Evolutionary conservation across 106 monocot species (phyloP).

Genomic region (Agapanthus africanus): DNA sequence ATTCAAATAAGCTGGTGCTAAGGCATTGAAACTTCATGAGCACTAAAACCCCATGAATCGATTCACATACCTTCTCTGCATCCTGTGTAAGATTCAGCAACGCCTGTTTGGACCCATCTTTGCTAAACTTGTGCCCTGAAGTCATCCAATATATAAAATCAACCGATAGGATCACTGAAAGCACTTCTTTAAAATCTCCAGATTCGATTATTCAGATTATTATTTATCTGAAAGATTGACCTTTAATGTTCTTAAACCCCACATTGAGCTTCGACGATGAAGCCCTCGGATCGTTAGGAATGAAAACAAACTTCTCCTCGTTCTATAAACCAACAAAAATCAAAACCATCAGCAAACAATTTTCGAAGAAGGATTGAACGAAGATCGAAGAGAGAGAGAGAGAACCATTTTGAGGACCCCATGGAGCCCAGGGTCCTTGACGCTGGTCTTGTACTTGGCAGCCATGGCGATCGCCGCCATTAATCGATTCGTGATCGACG

Average conservation of each 20-base stretch:
- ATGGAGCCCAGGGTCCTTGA: constrained; percentile 71
- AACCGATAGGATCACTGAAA: too few species aligned
- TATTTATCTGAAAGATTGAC: constrained; percentile 7
- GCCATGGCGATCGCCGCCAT: constrained; percentile 52
- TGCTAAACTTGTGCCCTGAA: constrained; percentile 88
- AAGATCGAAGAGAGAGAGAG: too few species aligned
- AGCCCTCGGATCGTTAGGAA: constrained; percentile 75
- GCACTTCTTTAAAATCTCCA: background rate
- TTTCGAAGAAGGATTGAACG: too few species aligned
- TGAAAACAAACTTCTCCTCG: constrained; percentile 66
- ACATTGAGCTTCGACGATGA: constrained; percentile 57
- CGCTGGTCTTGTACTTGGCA: constrained; percentile 58
- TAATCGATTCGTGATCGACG: too few species aligned
- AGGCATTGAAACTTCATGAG: too few species aligned
- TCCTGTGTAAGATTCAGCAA: constrained; percentile 78
- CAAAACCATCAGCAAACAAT: background rate
- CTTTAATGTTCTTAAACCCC: constrained; percentile 75
- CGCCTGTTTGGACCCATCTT: constrained; percentile 86
- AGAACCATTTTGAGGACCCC: constrained; percentile 88
- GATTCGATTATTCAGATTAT: background rate
- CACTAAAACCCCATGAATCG: background rate
- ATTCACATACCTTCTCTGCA: constrained; percentile 57
- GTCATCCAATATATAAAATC: constrained; percentile 1
- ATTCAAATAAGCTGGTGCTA: background rate
- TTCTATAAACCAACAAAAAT: constrained; percentile 39